Evolutionary conservation across 371 early-diverging fungal genomes (phyloP).

Genomic region (Mucor circinelloides): DNA sequence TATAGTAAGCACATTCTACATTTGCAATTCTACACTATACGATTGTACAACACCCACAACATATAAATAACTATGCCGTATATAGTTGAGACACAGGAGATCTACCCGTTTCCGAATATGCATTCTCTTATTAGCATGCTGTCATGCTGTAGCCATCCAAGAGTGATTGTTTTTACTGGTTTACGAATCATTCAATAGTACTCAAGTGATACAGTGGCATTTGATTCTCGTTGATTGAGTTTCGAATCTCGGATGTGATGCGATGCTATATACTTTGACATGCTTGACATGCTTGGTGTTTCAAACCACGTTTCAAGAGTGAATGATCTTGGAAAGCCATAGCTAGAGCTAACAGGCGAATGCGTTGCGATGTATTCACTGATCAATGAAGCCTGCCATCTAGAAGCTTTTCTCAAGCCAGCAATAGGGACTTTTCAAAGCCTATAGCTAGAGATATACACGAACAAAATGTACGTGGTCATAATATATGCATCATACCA

Average conservation of each 20-base stretch:
- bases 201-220: background rate
- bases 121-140: background rate
- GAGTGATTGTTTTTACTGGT: background rate
- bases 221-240: background rate
- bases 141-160: background rate
- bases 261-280: background rate
- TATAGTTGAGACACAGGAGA: background rate
- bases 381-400: background rate
- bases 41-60: background rate
- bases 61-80: background rate
- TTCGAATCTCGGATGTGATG: background rate
- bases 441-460: background rate
- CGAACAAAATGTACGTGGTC: background rate
- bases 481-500: too few relatives aligned
- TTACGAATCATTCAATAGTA: too few relatives aligned
- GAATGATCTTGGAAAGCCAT: background rate
- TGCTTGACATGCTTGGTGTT: background rate
- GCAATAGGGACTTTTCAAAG: too few relatives aligned
- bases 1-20: background rate
- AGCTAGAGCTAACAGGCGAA: background rate
- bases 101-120: background rate
- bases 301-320: background rate
- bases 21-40: background rate
- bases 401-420: too few relatives aligned
- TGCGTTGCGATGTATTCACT: background rate